Evolutionary conservation across 1,284 basidiomycete genomes (phyloP).

Genomic region (Austroboletus niveus): DNA sequence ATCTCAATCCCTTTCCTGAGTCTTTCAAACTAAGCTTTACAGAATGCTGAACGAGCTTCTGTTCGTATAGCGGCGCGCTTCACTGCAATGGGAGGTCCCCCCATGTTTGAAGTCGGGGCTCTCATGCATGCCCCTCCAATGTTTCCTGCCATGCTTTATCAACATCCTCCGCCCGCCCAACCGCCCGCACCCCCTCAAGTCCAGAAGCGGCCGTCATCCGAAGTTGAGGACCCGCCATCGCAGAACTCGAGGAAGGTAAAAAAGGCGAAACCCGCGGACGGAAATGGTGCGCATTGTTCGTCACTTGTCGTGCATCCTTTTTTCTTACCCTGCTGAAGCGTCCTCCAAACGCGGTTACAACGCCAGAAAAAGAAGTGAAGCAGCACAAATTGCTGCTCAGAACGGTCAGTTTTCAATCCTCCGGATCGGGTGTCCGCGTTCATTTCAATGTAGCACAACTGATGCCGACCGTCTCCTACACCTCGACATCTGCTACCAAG

Average conservation of each 20-base stretch:
- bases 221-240: constrained; percentile 33
- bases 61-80: constrained; percentile 55
- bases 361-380: constrained; percentile 66
- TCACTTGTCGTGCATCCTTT: constrained; percentile 2
- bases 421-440: constrained; percentile 21
- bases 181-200: constrained; percentile 29
- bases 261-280: constrained; percentile 37
- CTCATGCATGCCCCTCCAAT: constrained; percentile 34
- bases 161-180: constrained; percentile 23
- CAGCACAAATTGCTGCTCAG: constrained; percentile 55
- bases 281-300: constrained; percentile 29
- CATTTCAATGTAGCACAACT: constrained; percentile 41
- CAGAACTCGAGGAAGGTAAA: constrained; percentile 44
- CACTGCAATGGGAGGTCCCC: constrained; percentile 34
- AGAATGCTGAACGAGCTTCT: constrained; percentile 51
- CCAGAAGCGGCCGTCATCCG: constrained; percentile 38
- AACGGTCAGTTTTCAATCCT: constrained; percentile 44
- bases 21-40: constrained; percentile 39
- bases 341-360: constrained; percentile 62
- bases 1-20: constrained; percentile 20
- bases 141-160: constrained; percentile 32
- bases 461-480: constrained; percentile 45
- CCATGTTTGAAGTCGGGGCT: constrained; percentile 33
- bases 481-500: constrained; percentile 37
- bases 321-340: constrained; percentile 31